These are phyloP conservation scores for Apostasia shenzhenica DNA, from an alignment of 106 monocot species.

Conservation along the genomic window DNA sequence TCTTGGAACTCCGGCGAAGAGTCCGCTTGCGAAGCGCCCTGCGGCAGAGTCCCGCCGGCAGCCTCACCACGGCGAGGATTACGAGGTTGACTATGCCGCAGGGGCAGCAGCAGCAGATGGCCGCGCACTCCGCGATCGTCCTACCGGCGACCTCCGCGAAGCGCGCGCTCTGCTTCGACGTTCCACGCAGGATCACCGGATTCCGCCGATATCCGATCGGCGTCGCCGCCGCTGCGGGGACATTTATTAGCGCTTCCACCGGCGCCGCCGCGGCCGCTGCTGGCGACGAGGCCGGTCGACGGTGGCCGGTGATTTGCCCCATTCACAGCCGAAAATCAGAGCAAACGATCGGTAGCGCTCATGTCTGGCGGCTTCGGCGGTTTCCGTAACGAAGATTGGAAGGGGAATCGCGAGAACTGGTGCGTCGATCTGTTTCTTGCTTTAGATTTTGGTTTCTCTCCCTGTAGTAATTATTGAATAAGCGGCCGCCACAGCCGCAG, in stretches of 20 bases:
- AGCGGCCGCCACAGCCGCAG: too few relatives aligned
- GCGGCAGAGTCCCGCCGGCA: constrained; percentile 8
- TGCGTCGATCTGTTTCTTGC: too few relatives aligned
- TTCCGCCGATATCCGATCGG: neutral
- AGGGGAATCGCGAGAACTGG: too few relatives aligned
- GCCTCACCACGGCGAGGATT: constrained; percentile 6
- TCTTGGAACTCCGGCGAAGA: neutral
- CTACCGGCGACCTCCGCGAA: constrained; percentile 3
- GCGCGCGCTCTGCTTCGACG: neutral
- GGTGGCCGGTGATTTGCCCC: too few relatives aligned
- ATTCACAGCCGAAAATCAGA: too few relatives aligned
- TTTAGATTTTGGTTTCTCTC: too few relatives aligned
- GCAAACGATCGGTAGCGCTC: too few relatives aligned
- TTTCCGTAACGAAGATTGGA: too few relatives aligned
- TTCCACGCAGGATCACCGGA: neutral
- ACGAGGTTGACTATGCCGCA: constrained; percentile 3
- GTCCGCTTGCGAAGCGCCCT: constrained; percentile 2
- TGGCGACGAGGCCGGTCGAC: neutral
- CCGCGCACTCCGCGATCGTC: constrained; percentile 14
- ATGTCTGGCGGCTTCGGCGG: too few relatives aligned
- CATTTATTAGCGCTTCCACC: neutral
- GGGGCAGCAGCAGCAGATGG: constrained; percentile 22
- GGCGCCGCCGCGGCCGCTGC: neutral
- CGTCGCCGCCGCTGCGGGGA: neutral
- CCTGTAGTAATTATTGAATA: too few relatives aligned